phyloP scores from a whole-genome alignment of 2,329 filamentous ascomycete genomes.

The Phyllosticta ampelicida region DNA sequence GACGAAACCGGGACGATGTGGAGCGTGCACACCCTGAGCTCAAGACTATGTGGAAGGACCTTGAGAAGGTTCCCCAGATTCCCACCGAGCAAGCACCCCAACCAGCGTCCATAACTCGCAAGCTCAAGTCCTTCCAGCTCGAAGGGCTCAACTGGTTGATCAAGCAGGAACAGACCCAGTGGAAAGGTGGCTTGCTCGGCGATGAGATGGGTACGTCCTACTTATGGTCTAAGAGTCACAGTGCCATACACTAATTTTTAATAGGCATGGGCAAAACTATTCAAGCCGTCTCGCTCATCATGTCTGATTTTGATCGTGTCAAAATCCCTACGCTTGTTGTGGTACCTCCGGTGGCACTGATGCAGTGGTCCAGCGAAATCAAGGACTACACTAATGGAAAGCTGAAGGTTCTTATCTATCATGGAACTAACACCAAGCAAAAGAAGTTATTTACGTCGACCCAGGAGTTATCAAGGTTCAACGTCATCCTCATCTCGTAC shows the following conservation, averaged over 20 bases:
- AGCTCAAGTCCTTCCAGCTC: constrained; percentile 85
- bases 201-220: constrained; percentile 73
- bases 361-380: constrained; percentile 70
- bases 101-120: constrained; percentile 66
- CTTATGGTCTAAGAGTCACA: too few species aligned
- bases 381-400: constrained; percentile 68
- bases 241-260: too few species aligned
- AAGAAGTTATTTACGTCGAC: constrained; percentile 58
- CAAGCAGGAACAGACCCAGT: constrained; percentile 73
- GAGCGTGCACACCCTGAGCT: constrained; percentile 70
- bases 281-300: constrained; percentile 92
- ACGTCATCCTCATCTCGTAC: constrained; percentile 97
- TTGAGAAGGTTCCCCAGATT: constrained; percentile 59
- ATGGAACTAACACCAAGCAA: constrained; percentile 73
- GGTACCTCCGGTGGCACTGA: constrained; percentile 83
- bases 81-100: constrained; percentile 55
- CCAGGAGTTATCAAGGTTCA: constrained; percentile 67
- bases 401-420: constrained; percentile 81
- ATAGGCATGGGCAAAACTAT: constrained; percentile 84
- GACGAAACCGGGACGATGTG: constrained; percentile 47
- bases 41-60: constrained; percentile 70
- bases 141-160: constrained; percentile 93
- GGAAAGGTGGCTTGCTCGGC: constrained; percentile 81
- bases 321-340: constrained; percentile 75
- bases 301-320: constrained; percentile 84